Conservation (phyloP, 2,329 filamentous ascomycete genomes). For the Westerdykella sp. region DNA sequence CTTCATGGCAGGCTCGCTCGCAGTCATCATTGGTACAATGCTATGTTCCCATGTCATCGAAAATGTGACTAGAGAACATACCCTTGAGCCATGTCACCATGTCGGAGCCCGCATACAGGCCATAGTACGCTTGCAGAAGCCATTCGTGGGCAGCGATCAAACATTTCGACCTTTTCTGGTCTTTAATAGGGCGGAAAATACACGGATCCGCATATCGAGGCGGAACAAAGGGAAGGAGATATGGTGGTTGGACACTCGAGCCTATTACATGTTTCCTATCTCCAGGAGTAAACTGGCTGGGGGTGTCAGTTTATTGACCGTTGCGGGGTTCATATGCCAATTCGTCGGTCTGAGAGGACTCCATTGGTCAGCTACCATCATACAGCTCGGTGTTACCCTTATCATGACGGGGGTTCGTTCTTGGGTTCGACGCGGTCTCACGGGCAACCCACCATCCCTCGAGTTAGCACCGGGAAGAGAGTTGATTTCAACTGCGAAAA, state of each 20-base stretch:
- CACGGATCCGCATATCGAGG: conserved; percentile 1
- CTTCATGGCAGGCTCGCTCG: background rate
- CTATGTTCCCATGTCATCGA: conserved; percentile 5
- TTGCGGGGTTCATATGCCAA: conserved; percentile 3
- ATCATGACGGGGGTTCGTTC: conserved; percentile 4
- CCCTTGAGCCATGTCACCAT: background rate
- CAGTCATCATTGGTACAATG: background rate
- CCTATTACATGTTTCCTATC: no score
- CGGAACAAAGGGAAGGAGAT: background rate
- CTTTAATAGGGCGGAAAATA: background rate
- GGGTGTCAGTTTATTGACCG: background rate
- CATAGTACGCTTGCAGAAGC: conserved; percentile 1
- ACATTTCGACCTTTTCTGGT: conserved; percentile 1
- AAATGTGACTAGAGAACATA: background rate
- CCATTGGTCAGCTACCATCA: conserved; percentile 6
- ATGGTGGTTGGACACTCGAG: background rate
- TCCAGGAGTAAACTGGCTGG: no score
- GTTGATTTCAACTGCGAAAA: background rate
- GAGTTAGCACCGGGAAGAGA: background rate
- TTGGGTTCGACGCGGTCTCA: conserved; percentile 1
- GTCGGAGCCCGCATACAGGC: background rate
- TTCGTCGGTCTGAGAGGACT: conserved; percentile 9
- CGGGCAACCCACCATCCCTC: background rate
- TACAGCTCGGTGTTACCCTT: conserved; percentile 4
- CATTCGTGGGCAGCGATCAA: conserved; percentile 1